Conservation (phyloP, 2,329 filamentous ascomycete species). For the Ambrosiella beaveri region DNA sequence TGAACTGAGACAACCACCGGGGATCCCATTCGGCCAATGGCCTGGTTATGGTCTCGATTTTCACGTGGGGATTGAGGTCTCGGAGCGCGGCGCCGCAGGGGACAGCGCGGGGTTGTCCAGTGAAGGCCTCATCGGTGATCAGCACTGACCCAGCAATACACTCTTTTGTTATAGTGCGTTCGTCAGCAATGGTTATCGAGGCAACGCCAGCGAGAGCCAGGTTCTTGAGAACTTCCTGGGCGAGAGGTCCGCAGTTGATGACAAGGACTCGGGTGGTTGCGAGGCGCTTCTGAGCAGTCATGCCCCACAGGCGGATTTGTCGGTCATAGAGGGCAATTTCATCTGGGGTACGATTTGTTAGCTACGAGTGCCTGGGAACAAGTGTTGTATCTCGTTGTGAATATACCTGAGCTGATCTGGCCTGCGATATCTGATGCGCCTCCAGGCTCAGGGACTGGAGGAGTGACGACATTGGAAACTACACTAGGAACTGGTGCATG, state of each 20-base stretch:
- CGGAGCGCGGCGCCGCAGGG: constrained; percentile 63
- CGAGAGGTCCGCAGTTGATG: constrained; percentile 71
- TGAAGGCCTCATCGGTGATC: constrained; percentile 39
- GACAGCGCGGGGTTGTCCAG: constrained; percentile 73
- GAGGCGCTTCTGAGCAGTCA: constrained; percentile 85
- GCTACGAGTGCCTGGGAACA: neutral
- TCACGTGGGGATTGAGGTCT: constrained; percentile 79
- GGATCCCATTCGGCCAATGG: constrained; percentile 30
- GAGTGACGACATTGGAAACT: no score
- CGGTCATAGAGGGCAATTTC: constrained; percentile 96
- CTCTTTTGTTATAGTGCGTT: constrained; percentile 64
- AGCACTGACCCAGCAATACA: constrained; percentile 47
- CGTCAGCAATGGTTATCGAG: constrained; percentile 62
- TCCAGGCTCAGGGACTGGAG: neutral
- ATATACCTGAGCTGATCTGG: constrained; percentile 6
- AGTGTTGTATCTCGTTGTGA: neutral
- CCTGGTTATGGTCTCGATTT: constrained; percentile 37
- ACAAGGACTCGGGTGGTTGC: constrained; percentile 79
- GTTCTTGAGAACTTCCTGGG: constrained; percentile 93
- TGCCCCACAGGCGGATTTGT: constrained; percentile 93
- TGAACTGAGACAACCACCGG: constrained; percentile 62
- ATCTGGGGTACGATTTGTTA: constrained; percentile 36
- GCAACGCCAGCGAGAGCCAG: constrained; percentile 85
- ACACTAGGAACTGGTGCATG: no score
- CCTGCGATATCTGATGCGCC: neutral